Base-by-base conservation (phyloP, 2,329 filamentous ascomycete species). In the Beauveria brongniartii region DNA sequence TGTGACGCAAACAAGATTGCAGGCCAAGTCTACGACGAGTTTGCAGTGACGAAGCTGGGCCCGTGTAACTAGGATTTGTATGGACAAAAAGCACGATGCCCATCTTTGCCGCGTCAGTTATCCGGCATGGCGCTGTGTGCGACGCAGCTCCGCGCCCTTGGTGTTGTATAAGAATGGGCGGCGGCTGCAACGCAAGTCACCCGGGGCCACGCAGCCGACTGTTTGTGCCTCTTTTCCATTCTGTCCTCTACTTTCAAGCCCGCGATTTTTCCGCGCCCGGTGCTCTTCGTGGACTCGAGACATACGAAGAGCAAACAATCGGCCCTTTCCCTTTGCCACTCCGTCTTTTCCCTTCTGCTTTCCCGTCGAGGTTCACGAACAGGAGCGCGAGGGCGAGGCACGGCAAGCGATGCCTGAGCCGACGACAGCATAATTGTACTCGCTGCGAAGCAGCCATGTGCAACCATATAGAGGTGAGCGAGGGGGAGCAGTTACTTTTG, bases 1-100 rank as follows among this genome's bases (percentile, higher is more conserved):
- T 56, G 54, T 43, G 43, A 56, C 54, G 43, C 54, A 48, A 56
- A 48, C 54, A 56, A 56, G 41, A 55, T 55, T 55, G 20, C 41
- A 56, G 54, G 54, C 24, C 24, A 16, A 37, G n/a, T 10, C n/a
- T 10, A 37, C 6, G 30, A 30, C n/a, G n/a, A 18, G 18, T 7
- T 30, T 44, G 53, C 26, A 30, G 30, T 18, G 37, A 41, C 22
- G 52, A 28, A 41, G 37, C 20, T 26, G 26, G 9, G 24, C 22
- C 8, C 37, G 53, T 55, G 53, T 46, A 46, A 55, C 53, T 28
- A n/a, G 18, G 26, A n/a, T n/a, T 28, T 20, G 40, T 12, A 10
- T 20, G 48, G 22, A 37, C 16, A 5, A 28, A 34, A 22, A 30
- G 12, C 34, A 28, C 22, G 22, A 22, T 51, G 10, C 8, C 28